phyloP scores from a whole-genome alignment of 192 early-diverging fungal species.

The Rhizophagus sp. region DNA sequence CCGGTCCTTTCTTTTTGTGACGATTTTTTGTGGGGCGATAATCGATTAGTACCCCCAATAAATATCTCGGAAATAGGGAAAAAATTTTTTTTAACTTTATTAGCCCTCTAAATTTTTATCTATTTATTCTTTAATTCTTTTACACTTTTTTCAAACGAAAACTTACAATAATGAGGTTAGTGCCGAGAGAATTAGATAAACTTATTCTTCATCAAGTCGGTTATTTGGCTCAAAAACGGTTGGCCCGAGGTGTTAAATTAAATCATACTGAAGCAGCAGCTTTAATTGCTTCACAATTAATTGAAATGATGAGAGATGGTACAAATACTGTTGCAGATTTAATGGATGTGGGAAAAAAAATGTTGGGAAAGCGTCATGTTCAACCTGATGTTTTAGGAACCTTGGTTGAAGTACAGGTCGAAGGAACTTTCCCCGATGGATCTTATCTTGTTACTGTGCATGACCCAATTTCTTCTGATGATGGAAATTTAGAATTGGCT shows the following conservation, averaged over 20 bases:
- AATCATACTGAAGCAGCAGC: constrained; percentile 88
- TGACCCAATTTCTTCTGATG: constrained; percentile 81
- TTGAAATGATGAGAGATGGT: constrained; percentile 92
- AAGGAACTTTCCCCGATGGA: constrained; percentile 92
- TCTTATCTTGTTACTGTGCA: constrained; percentile 95
- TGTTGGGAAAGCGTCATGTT: constrained; percentile 88
- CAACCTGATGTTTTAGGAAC: constrained; percentile 66
- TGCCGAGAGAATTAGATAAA: constrained; percentile 94
- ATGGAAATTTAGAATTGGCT: constrained; percentile 81
- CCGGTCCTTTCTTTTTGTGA: no score
- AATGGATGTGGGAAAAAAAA: constrained; percentile 82
- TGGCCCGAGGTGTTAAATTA: constrained; percentile 84
- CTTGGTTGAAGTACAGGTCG: constrained; percentile 84
- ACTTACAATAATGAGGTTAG: constrained; percentile 62
- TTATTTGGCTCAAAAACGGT: constrained; percentile 83
- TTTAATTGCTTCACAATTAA: constrained; percentile 82
- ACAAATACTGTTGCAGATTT: constrained; percentile 82
- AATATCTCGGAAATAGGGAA: neutral
- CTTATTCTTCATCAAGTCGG: constrained; percentile 89
- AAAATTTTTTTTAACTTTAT: no score
- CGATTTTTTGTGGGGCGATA: neutral
- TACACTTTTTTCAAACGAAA: neutral
- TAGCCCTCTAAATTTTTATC: neutral
- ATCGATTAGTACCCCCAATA: neutral
- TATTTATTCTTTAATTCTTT: neutral